Conservation (phyloP, 108 stramenopile genomes). For the Tribonema minus region DNA sequence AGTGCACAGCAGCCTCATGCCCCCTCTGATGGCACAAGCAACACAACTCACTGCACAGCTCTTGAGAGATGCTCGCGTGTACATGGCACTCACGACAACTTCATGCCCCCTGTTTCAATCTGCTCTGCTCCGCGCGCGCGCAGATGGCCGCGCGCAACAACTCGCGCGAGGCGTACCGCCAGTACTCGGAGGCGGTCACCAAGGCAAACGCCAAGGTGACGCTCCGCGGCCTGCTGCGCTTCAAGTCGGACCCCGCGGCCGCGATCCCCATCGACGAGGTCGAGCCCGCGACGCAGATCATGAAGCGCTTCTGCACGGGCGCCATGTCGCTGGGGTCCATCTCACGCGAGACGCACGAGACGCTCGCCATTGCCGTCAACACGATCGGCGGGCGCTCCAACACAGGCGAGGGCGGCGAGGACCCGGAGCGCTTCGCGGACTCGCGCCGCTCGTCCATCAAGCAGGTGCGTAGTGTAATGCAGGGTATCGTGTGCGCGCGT, state of each 20-base stretch:
- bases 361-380: slow-evolving; percentile 51
- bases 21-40: no score
- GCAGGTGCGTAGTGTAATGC: no score
- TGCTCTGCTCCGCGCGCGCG: not conserved
- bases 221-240: slow-evolving; percentile 58
- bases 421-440: slow-evolving; percentile 37
- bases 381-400: slow-evolving; percentile 42
- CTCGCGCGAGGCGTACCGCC: slow-evolving; percentile 88
- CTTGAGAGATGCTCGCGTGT: no score
- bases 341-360: slow-evolving; percentile 50
- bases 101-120: no score
- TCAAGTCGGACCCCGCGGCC: slow-evolving; percentile 25
- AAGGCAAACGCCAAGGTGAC: slow-evolving; percentile 80
- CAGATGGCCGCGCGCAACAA: slow-evolving; percentile 75
- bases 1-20: no score
- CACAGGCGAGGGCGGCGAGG: slow-evolving; percentile 50
- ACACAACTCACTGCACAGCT: no score
- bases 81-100: slow-evolving; percentile 29
- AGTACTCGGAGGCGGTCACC: slow-evolving; percentile 77
- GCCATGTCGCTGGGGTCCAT: slow-evolving; percentile 51
- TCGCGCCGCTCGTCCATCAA: slow-evolving; percentile 36
- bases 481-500: no score
- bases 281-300: slow-evolving; percentile 36
- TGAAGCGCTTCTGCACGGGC: slow-evolving; percentile 50
- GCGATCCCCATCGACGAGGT: slow-evolving; percentile 44